These are phyloP conservation scores for Rusavskia elegans DNA, from an alignment of 495 filamentous ascomycete species.

Conservation along the genomic window DNA sequence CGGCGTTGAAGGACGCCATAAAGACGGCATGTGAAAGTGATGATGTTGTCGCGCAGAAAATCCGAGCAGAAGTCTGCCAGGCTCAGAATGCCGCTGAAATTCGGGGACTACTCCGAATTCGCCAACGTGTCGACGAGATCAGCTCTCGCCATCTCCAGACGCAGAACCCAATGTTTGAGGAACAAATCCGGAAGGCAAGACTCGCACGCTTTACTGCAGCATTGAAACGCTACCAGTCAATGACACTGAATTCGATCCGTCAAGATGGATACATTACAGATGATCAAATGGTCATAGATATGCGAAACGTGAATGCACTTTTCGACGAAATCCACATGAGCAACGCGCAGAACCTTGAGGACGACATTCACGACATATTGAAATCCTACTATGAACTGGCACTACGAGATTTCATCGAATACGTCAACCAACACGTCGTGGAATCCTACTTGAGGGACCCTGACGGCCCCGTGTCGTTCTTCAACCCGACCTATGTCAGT, in stretches of 20 bases:
- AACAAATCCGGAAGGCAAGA: constrained; percentile 8
- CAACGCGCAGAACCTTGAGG: constrained; percentile 10
- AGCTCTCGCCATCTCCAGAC: constrained; percentile 9
- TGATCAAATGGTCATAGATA: constrained; percentile 2
- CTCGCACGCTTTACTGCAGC: constrained; percentile 1
- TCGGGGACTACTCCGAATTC: background rate
- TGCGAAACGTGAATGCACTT: constrained; percentile 2
- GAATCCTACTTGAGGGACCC: constrained; percentile 9
- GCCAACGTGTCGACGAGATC: background rate
- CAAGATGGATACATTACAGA: constrained; percentile 3
- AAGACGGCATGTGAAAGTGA: background rate
- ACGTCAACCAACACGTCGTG: constrained; percentile 3
- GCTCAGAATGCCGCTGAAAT: background rate
- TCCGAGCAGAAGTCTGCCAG: background rate
- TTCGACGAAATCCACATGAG: constrained; percentile 11
- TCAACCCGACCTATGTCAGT: constrained; percentile 6
- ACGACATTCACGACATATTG: constrained; percentile 15
- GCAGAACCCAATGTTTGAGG: constrained; percentile 6
- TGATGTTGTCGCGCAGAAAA: background rate
- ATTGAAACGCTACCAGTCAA: background rate
- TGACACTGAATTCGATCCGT: constrained; percentile 10
- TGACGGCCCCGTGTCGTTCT: constrained; percentile 8
- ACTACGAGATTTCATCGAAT: constrained; percentile 6
- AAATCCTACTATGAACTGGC: constrained; percentile 14
- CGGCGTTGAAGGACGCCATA: background rate